Base-by-base conservation (phyloP, 1,139 yeast species). In the Magnusiomyces magnusii region DNA sequence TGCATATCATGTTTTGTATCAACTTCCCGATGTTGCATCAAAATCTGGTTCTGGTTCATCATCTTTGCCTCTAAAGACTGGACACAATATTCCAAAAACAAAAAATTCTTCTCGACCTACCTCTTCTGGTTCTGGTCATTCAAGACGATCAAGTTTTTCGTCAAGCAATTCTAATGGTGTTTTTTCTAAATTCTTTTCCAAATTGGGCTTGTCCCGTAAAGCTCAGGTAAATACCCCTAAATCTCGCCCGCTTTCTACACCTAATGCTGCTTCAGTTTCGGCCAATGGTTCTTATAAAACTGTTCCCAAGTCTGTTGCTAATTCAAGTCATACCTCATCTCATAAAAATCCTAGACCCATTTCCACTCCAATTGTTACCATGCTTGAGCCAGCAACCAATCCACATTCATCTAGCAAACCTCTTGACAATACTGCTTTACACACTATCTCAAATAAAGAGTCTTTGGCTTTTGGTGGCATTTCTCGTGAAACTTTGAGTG, bases 321-420 rank as follows among this genome's bases (percentile, higher is more conserved):
- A 25, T 9, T 2, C 36, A 19, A 5, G 9, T 49, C 3, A 5
- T 24, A 7, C 51, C 7, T 2, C 21, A 3, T 25, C 36, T 49
- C 21, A 24, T 25, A 27, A 10, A 25, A n/a, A 13, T 27, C 3
- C 27, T 19, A 9, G 49, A 3, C 49, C 10, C 21, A 44, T 21
- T 44, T 44, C 49, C 21, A 53, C 55, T 2, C 55, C 55, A 2
- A 27, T 53, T 23, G 55, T 53, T 15, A 53, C 55, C 2, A 27
- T 41, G 44, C 50, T 53, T 41, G 55, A 53, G 23, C 51, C 51
- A 9, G 44, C 44, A 31, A 7, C 36, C 17, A 10, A 39, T 9
- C 44, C 19, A 3, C 19, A 10, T 17, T 39, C 36, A 31, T 31
- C 44, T 39, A 39, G 17, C 10, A 7, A 13, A 7, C 36, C 7